phyloP scores from a whole-genome alignment of 1,139 yeast genomes.

The Suhomyces chickasaworum region DNA sequence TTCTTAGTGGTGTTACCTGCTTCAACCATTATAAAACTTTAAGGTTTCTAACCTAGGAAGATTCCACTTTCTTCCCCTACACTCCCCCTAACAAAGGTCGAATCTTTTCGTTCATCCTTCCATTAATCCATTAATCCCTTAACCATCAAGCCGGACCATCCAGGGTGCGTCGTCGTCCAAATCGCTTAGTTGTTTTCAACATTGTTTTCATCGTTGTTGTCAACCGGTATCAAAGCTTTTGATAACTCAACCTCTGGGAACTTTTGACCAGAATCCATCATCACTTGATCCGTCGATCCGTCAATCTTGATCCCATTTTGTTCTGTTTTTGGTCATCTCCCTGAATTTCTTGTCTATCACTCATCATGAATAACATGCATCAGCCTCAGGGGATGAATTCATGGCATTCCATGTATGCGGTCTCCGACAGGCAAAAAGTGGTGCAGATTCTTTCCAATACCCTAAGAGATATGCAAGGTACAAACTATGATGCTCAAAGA shows the following conservation, averaged over 20 bases:
- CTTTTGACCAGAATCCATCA: too few species aligned
- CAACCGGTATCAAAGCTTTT: too few species aligned
- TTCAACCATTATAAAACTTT: neutral
- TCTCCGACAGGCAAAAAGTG: conserved; percentile 46
- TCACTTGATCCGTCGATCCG: neutral
- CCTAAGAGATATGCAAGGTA: conserved; percentile 41
- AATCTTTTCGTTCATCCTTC: too few species aligned
- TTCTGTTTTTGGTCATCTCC: neutral
- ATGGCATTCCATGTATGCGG: conserved; percentile 46
- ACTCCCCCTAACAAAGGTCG: too few species aligned
- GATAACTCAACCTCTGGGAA: too few species aligned
- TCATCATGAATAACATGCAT: conserved; percentile 19
- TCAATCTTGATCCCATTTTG: neutral
- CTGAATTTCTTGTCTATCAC: neutral
- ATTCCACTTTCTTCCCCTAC: neutral
- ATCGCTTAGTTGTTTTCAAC: neutral
- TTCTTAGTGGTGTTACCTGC: conserved; percentile 3
- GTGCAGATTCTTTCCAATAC: conserved; percentile 43
- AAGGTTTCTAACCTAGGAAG: neutral
- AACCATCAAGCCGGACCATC: conserved; percentile 3
- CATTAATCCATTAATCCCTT: neutral
- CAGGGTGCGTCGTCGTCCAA: conserved; percentile 6
- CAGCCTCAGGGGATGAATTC: conserved; percentile 31
- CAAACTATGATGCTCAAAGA: conserved; percentile 40
- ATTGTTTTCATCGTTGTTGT: too few species aligned